A percentile compares a stretch with the other conserved stretches of the same genome.
Conservation (phyloP, 2,329 filamentous ascomycete genomes). For the Epichloe sibirici region DNA sequence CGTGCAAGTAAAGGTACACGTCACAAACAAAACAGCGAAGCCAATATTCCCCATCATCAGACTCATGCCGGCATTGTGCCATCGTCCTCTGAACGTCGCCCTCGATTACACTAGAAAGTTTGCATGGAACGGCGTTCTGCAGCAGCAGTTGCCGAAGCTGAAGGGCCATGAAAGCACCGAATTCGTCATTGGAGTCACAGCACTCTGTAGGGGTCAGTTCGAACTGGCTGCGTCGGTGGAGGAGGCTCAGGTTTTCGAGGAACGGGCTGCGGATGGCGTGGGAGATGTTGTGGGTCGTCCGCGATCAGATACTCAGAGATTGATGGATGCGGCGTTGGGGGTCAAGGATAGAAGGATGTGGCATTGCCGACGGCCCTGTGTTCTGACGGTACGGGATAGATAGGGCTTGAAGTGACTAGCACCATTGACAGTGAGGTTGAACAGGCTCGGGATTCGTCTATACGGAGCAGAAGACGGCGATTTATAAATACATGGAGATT, state of each 20-base stretch:
- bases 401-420: background rate
- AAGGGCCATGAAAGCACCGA: slow-evolving; percentile 45
- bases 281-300: slow-evolving; percentile 19
- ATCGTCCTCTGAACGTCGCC: slow-evolving; percentile 58
- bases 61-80: slow-evolving; percentile 62
- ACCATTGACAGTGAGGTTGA: background rate
- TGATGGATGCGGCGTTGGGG: slow-evolving; percentile 47
- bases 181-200: slow-evolving; percentile 56
- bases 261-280: slow-evolving; percentile 15
- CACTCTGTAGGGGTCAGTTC: slow-evolving; percentile 69
- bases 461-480: no score
- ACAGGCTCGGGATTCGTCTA: no score
- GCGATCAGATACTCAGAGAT: slow-evolving; percentile 41
- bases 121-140: slow-evolving; percentile 73
- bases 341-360: slow-evolving; percentile 50
- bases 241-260: slow-evolving; percentile 46
- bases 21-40: slow-evolving; percentile 60
- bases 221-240: slow-evolving; percentile 73
- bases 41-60: slow-evolving; percentile 63
- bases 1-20: slow-evolving; percentile 52
- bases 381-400: slow-evolving; percentile 32
- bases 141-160: slow-evolving; percentile 57
- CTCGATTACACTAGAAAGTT: slow-evolving; percentile 75
- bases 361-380: slow-evolving; percentile 47
- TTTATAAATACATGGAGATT: no score